These are phyloP conservation scores for Neurospora sp. DNA, from an alignment of 2,329 filamentous ascomycete genomes.

Conservation along the genomic window DNA sequence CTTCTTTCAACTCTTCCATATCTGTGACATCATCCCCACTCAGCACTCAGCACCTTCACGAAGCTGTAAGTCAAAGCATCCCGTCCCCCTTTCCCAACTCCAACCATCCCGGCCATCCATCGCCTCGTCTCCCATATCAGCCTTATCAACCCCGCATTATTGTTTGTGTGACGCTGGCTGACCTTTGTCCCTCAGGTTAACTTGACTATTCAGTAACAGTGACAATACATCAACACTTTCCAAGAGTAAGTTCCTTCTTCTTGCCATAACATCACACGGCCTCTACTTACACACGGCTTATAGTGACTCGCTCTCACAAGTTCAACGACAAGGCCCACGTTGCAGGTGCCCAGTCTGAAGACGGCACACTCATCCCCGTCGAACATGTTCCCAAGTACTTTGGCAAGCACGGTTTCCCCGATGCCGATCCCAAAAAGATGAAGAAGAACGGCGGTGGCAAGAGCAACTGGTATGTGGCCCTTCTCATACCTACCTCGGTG, in stretches of 20 bases:
- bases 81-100: neutral
- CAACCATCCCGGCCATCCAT: neutral
- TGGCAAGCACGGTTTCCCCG: slow-evolving; percentile 72
- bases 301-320: slow-evolving; percentile 98
- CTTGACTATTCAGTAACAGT: neutral
- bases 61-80: neutral
- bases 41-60: neutral
- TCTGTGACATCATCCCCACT: slow-evolving; percentile 4
- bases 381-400: slow-evolving; percentile 87
- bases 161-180: slow-evolving; percentile 8
- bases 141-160: slow-evolving; percentile 10
- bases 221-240: slow-evolving; percentile 1
- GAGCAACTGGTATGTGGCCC: slow-evolving; percentile 72
- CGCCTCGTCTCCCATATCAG: neutral
- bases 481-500: neutral
- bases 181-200: neutral
- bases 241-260: slow-evolving; percentile 16
- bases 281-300: neutral
- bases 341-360: slow-evolving; percentile 47
- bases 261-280: slow-evolving; percentile 7
- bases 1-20: neutral
- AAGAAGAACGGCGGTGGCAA: slow-evolving; percentile 95
- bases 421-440: slow-evolving; percentile 78
- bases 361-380: slow-evolving; percentile 58
- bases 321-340: slow-evolving; percentile 86